Evolutionary conservation across 108 stramenopile species (phyloP).

Genomic region (Nannochloropsis granulata): DNA sequence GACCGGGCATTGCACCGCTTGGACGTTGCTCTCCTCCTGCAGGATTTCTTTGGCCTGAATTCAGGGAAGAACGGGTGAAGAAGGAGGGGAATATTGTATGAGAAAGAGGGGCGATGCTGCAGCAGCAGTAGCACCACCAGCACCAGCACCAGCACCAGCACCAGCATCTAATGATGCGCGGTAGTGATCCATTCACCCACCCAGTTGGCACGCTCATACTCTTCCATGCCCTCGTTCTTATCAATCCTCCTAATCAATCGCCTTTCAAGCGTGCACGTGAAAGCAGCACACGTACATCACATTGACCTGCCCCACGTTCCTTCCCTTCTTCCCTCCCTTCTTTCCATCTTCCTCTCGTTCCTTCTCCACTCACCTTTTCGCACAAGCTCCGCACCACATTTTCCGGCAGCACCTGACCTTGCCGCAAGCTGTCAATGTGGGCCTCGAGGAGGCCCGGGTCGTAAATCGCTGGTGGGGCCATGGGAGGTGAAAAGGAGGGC

Average conservation of each 20-base stretch:
- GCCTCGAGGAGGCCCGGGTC: background rate
- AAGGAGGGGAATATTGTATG: background rate
- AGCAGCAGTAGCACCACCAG: background rate
- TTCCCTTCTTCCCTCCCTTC: background rate
- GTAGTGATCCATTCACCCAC: no score
- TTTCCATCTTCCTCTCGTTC: background rate
- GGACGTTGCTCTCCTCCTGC: slow-evolving; percentile 43
- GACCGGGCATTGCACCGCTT: slow-evolving; percentile 42
- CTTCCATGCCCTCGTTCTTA: no score
- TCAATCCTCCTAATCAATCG: no score
- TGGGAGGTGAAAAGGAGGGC: background rate
- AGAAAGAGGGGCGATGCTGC: background rate
- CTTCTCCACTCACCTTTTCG: background rate
- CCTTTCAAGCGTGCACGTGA: no score
- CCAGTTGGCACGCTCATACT: no score
- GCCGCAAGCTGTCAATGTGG: background rate
- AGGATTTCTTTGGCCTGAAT: slow-evolving; percentile 41
- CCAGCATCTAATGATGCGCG: background rate
- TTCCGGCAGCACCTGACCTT: background rate
- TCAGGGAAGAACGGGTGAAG: background rate
- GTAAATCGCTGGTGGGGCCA: background rate
- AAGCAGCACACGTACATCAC: no score
- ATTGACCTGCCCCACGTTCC: background rate
- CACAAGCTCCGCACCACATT: background rate
- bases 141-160: background rate